phyloP scores from a whole-genome alignment of 139 green algal species.

The Eudorina sp. region DNA sequence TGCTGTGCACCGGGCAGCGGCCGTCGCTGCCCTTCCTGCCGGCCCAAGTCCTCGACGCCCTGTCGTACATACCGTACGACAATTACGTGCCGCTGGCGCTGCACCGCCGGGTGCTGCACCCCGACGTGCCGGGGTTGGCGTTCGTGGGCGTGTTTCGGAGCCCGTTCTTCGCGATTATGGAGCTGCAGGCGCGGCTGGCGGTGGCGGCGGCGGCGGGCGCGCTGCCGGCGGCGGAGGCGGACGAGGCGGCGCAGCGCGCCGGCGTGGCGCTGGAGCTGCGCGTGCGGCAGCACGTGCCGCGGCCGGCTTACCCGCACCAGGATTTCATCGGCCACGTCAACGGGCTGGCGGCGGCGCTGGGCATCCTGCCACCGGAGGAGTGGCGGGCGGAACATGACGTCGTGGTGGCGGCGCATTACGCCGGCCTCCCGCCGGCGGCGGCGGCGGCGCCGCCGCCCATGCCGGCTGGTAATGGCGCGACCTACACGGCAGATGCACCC shows the following conservation, averaged over 20 bases:
- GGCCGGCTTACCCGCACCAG: neutral
- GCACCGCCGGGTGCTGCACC: neutral
- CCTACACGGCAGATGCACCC: neutral
- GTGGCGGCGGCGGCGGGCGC: neutral
- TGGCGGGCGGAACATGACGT: neutral
- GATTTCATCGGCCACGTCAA: neutral
- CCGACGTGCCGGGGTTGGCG: constrained; percentile 7
- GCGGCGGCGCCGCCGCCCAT: neutral
- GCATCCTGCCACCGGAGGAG: neutral
- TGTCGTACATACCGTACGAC: constrained; percentile 32
- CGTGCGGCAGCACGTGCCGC: neutral
- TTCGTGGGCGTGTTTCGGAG: constrained; percentile 18
- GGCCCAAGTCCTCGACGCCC: neutral
- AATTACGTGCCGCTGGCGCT: constrained; percentile 25
- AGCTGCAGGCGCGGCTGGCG: constrained; percentile 37
- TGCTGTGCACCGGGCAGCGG: constrained; percentile 3
- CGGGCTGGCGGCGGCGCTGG: constrained; percentile 16
- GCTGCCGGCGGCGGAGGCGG: neutral
- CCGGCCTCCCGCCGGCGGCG: neutral
- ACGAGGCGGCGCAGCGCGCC: neutral
- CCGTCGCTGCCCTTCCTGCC: constrained; percentile 1
- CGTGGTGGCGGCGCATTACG: constrained; percentile 1
- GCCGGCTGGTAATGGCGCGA: neutral
- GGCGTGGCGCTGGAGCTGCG: neutral
- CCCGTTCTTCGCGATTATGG: neutral